phyloP scores from a whole-genome alignment of 2,329 filamentous ascomycete genomes.

The Colletotrichum tabaci region DNA sequence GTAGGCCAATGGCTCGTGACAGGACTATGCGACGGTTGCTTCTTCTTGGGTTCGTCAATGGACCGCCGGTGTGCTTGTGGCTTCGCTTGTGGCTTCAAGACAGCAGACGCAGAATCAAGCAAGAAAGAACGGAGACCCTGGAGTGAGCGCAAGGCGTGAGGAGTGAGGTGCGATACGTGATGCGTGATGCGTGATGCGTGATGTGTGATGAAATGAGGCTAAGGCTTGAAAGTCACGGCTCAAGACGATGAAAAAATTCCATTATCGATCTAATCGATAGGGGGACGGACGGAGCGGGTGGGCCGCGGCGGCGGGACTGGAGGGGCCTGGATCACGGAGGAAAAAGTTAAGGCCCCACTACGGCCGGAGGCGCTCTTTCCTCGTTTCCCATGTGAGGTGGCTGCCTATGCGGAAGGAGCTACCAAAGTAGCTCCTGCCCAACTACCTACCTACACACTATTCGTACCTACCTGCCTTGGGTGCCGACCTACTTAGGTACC shows the following conservation, averaged over 20 bases:
- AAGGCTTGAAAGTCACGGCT: background rate
- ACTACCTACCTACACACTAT: no score
- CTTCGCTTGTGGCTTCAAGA: conserved; percentile 23
- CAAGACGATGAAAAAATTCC: conserved; percentile 39
- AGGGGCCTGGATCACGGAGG: background rate
- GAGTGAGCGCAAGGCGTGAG: background rate
- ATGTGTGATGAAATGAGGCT: conserved; percentile 19
- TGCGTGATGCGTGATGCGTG: no score
- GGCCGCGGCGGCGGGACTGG: background rate
- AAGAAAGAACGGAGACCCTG: background rate
- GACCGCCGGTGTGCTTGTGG: conserved; percentile 18
- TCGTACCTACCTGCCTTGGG: no score
- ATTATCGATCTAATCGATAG: conserved; percentile 30
- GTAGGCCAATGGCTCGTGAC: background rate
- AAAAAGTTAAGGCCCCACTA: conserved; percentile 5
- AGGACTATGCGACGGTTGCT: background rate
- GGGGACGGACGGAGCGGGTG: background rate
- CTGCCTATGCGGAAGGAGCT: background rate
- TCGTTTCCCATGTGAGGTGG: conserved; percentile 7
- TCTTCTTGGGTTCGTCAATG: background rate
- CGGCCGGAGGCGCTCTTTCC: background rate
- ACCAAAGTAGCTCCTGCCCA: background rate
- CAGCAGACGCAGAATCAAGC: background rate
- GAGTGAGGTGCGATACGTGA: no score
- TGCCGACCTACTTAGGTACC: no score